A percentile compares a stretch with the other conserved stretches of the same genome.
phyloP scores from a whole-genome alignment of 768 basidiomycete species.

The Russula abietina region DNA sequence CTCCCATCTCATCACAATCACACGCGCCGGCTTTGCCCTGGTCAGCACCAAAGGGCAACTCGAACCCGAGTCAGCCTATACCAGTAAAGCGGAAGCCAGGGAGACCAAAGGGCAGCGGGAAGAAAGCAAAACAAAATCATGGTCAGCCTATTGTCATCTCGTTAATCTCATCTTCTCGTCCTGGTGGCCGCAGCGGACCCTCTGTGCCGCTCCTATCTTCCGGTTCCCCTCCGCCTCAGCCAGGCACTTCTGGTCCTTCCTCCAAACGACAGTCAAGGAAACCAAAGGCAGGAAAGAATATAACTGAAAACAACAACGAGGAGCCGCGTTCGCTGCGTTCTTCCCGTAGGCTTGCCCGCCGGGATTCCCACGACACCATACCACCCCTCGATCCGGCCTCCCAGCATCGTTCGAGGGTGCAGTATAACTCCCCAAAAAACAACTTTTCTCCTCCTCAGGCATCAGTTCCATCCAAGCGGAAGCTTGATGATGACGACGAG shows the following conservation, averaged over 20 bases:
- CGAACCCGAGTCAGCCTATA: not conserved
- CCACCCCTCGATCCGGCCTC: not conserved
- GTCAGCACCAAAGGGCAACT: not conserved
- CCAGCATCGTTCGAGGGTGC: not conserved
- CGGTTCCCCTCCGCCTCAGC: not conserved
- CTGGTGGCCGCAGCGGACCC: not conserved
- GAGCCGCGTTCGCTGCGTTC: not conserved
- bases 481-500: constrained; percentile 7
- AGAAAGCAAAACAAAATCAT: constrained; percentile 23
- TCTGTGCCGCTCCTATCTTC: not conserved
- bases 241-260: not conserved
- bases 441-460: not conserved
- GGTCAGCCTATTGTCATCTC: not conserved
- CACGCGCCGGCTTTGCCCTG: not conserved
- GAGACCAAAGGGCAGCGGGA: constrained; percentile 27
- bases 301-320: not conserved
- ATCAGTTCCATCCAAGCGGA: constrained; percentile 17
- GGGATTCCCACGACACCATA: not conserved
- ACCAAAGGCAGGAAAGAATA: constrained; percentile 1
- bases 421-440: not conserved
- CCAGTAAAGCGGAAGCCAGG: constrained; percentile 17
- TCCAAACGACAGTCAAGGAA: not conserved
- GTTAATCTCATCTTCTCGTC: not conserved
- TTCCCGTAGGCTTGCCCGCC: not conserved
- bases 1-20: not conserved